Conservation (phyloP, 495 filamentous ascomycete genomes). For the Podospora pseudopauciseta region DNA sequence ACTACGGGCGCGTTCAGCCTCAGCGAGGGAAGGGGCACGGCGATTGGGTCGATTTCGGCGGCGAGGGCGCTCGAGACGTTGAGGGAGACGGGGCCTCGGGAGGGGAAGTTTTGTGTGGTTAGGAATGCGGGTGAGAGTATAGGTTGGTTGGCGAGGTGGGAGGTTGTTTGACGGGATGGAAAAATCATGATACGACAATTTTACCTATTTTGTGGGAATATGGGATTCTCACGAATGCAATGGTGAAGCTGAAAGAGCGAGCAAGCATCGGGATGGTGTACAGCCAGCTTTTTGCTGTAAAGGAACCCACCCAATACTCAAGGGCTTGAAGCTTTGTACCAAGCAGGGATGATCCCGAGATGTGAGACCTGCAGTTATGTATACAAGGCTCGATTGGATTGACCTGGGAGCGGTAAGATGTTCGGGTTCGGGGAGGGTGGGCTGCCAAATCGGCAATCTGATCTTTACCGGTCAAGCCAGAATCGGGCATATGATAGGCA, state of each 20-base stretch:
- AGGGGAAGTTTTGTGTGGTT: constrained; percentile 66
- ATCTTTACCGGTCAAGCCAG: not conserved
- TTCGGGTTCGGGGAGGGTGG: not conserved
- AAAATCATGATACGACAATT: not conserved
- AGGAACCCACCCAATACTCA: too few species aligned
- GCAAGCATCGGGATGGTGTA: not conserved
- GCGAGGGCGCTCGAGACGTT: constrained; percentile 47
- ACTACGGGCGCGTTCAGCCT: constrained; percentile 83
- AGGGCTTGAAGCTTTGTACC: not conserved
- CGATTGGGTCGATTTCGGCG: constrained; percentile 67
- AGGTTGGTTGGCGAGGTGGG: constrained; percentile 79
- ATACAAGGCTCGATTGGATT: not conserved
- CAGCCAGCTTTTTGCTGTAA: not conserved
- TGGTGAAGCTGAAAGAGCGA: not conserved
- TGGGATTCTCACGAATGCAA: not conserved
- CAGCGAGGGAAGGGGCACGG: constrained; percentile 69
- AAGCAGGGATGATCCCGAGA: not conserved
- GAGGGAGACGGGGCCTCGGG: constrained; percentile 19
- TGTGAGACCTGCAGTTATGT: not conserved
- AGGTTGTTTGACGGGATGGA: constrained; percentile 49
- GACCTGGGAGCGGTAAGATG: not conserved
- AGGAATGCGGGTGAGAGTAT: constrained; percentile 70
- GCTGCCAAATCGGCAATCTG: not conserved
- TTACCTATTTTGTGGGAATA: not conserved
- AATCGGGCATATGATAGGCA: not conserved